Evolutionary conservation across 768 basidiomycete genomes (phyloP).

Genomic region (Xerocomellus dryophilus): DNA sequence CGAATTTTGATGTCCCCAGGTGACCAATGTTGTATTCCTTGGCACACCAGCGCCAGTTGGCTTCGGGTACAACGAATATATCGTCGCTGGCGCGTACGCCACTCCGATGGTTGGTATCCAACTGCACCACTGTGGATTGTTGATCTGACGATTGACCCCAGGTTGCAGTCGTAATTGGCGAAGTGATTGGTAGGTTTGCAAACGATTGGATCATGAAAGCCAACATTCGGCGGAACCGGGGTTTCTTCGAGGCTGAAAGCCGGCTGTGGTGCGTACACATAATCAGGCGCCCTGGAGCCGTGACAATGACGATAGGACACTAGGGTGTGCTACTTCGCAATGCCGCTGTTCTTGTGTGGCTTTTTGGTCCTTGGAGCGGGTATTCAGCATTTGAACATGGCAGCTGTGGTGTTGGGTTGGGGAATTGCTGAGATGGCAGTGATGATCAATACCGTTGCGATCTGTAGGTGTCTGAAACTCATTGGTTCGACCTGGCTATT

Average conservation of each 20-base stretch:
- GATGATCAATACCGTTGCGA: conserved; percentile 40
- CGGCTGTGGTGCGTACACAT: conserved; percentile 36
- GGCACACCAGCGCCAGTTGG: conserved; percentile 45
- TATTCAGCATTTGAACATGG: conserved; percentile 31
- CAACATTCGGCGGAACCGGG: conserved; percentile 43
- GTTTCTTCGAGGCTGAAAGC: conserved; percentile 54
- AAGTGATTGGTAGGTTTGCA: conserved; percentile 47
- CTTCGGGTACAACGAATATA: conserved; percentile 43
- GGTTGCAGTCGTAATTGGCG: conserved; percentile 51
- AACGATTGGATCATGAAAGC: conserved; percentile 49
- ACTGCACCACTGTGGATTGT: not conserved
- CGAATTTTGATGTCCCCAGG: conserved; percentile 27
- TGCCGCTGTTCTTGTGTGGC: conserved; percentile 41
- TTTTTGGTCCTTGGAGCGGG: conserved; percentile 41
- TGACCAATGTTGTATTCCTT: conserved; percentile 55
- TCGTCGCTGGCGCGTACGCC: conserved; percentile 42
- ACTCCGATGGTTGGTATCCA: conserved; percentile 40
- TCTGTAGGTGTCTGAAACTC: conserved; percentile 28
- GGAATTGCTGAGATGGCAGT: conserved; percentile 38
- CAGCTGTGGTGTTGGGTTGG: conserved; percentile 42
- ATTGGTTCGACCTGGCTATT: not conserved
- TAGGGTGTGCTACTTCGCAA: conserved; percentile 39
- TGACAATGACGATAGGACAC: not conserved
- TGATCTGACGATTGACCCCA: conserved; percentile 10
- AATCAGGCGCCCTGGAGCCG: accelerated